phyloP scores from a whole-genome alignment of 176 grass and related monocot species.

The Oryza nivara region DNA sequence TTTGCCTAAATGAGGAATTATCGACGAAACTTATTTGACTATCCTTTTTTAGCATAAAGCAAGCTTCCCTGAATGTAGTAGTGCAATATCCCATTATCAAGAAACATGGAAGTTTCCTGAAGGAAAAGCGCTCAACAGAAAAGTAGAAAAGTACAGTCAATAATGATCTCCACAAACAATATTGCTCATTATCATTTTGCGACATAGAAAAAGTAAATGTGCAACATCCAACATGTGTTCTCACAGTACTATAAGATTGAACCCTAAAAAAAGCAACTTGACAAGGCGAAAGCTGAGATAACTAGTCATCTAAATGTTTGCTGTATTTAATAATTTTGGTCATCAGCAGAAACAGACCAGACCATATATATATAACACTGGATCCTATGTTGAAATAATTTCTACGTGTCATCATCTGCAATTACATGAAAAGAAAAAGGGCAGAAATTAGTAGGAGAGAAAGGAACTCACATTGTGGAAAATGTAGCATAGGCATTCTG shows the following conservation, averaged over 20 bases:
- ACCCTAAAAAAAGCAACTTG: neutral
- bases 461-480: slow-evolving; percentile 90
- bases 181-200: neutral
- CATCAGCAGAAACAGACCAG: no score
- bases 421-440: slow-evolving; percentile 20
- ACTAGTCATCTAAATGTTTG: no score
- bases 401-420: no score
- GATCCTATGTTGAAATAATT: no score
- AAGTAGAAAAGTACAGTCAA: neutral
- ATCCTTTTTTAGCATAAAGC: neutral
- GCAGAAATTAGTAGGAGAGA: neutral
- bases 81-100: neutral
- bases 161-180: no score
- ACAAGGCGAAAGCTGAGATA: neutral
- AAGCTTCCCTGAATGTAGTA: slow-evolving; percentile 4
- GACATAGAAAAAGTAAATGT: slow-evolving; percentile 1
- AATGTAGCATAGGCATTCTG: slow-evolving; percentile 97
- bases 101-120: neutral
- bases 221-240: neutral
- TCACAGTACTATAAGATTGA: neutral
- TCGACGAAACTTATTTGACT: neutral
- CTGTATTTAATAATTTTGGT: no score
- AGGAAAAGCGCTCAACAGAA: slow-evolving; percentile 6
- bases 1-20: slow-evolving; percentile 1
- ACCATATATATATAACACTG: no score